These are phyloP conservation scores for Elsinoe batatas DNA, from an alignment of 2,329 filamentous ascomycete genomes.

Conservation along the genomic window DNA sequence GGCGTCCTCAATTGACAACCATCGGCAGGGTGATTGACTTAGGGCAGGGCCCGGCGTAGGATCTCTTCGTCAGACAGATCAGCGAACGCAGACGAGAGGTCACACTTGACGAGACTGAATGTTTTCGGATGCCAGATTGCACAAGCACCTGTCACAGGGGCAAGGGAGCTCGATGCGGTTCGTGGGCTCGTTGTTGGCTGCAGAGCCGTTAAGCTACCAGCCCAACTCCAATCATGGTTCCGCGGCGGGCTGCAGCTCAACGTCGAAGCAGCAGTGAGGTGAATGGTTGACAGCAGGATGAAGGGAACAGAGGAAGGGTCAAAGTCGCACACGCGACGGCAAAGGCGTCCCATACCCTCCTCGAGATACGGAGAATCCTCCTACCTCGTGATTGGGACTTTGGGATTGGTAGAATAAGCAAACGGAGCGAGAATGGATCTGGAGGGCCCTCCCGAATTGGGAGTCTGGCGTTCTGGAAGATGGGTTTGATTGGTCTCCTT, in stretches of 20 bases:
- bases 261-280: not conserved
- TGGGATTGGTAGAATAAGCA: not conserved
- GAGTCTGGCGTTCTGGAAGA: not conserved
- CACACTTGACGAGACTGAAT: not conserved
- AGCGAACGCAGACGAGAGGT: too few relatives aligned
- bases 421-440: not conserved
- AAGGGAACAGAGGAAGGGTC: not conserved
- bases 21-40: too few relatives aligned
- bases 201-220: conserved; percentile 7
- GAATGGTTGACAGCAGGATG: not conserved
- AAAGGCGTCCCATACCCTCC: not conserved
- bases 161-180: conserved; percentile 1
- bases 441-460: not conserved
- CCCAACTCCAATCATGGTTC: not conserved
- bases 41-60: too few relatives aligned
- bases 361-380: not conserved
- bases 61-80: too few relatives aligned
- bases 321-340: not conserved
- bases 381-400: not conserved
- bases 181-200: not conserved
- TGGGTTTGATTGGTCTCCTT: not conserved
- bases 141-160: conserved; percentile 2
- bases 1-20: not conserved
- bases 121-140: not conserved
- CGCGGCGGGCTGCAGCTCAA: not conserved